Conservation (phyloP, 148 eudicot species). For the Silene uniflora region DNA sequence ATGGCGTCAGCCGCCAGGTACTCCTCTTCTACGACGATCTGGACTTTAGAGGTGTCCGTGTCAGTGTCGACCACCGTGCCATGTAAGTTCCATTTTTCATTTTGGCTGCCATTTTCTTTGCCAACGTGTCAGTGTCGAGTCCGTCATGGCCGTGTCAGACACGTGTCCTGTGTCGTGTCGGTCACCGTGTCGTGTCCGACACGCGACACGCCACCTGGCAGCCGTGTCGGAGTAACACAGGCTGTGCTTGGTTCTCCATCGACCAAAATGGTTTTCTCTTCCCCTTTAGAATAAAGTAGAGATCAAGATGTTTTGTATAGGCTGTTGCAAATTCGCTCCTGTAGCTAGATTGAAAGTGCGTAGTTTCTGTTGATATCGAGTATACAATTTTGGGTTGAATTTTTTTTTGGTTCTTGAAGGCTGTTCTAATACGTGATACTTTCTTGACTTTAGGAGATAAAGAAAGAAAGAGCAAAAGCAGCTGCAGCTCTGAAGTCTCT, state of each 20-base stretch:
- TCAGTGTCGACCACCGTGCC: no score
- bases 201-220: no score
- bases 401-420: neutral
- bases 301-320: neutral
- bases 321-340: neutral
- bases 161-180: no score
- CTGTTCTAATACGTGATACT: slow-evolving; percentile 7
- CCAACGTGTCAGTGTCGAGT: no score
- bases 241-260: neutral
- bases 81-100: no score
- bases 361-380: neutral
- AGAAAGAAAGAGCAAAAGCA: slow-evolving; percentile 75
- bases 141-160: no score
- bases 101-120: no score
- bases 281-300: neutral
- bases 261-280: neutral
- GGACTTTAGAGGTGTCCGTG: no score
- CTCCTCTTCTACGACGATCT: no score
- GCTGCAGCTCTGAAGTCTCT: slow-evolving; percentile 85
- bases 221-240: no score
- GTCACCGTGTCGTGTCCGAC: no score
- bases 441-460: slow-evolving; percentile 52
- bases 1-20: no score
- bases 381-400: neutral
- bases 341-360: neutral